These are phyloP conservation scores for Euphorbia lathyris DNA, from an alignment of 345 rosid species.

Conservation along the genomic window DNA sequence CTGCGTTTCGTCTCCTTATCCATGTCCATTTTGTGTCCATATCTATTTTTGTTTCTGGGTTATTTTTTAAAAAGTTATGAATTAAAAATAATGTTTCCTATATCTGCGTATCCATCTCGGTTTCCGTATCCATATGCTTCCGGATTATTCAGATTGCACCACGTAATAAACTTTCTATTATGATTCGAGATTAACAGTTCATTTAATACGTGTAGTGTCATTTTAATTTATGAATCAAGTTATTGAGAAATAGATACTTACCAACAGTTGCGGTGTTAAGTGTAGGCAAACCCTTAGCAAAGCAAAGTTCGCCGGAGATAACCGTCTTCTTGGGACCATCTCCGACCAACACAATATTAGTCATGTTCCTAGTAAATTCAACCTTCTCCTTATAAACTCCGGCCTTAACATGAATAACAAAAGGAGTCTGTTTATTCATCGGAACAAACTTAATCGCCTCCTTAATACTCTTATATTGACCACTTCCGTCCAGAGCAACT, in stretches of 20 bases:
- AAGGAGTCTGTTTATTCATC: slow-evolving; percentile 25
- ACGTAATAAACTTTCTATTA: no score
- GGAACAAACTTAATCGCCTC: slow-evolving; percentile 54
- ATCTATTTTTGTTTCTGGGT: no score
- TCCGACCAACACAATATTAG: slow-evolving; percentile 53
- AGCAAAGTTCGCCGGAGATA: slow-evolving; percentile 53
- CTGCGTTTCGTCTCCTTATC: no score
- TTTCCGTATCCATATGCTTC: no score
- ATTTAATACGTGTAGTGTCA: no score
- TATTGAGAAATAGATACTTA: slow-evolving; percentile 29
- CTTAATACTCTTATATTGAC: slow-evolving; percentile 49
- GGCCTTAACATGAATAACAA: slow-evolving; percentile 57
- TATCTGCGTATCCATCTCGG: no score
- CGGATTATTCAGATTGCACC: no score
- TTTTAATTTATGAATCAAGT: no score
- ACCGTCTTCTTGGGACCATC: slow-evolving; percentile 65
- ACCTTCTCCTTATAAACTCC: slow-evolving; percentile 69
- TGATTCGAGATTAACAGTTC: no score
- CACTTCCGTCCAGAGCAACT: slow-evolving; percentile 74
- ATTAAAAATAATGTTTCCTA: no score
- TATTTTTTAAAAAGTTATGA: no score
- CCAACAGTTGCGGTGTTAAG: slow-evolving; percentile 54
- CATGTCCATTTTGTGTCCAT: no score
- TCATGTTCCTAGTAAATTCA: slow-evolving; percentile 28
- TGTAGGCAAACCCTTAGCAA: slow-evolving; percentile 42